Conservation (phyloP, 2,329 filamentous ascomycete species). For the Monilinia vaccinii-corymbosi region DNA sequence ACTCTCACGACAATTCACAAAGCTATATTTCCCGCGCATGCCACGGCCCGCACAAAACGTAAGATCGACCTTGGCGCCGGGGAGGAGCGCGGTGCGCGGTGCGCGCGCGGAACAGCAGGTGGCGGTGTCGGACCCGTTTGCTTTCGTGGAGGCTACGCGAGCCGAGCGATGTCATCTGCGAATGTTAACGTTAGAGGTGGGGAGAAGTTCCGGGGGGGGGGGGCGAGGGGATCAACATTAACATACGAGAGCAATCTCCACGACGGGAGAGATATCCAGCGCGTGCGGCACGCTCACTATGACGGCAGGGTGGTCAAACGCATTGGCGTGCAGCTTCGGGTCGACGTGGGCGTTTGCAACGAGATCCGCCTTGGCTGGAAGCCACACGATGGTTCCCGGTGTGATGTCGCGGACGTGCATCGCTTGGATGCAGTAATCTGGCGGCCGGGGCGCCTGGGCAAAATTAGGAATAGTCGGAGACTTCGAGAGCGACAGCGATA, state of each 20-base stretch:
- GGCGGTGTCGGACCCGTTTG: not conserved
- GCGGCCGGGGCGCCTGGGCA: not conserved
- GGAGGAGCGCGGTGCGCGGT: not conserved
- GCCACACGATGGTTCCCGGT: not conserved
- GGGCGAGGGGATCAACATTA: not conserved
- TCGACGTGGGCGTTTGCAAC: not conserved
- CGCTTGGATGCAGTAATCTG: not conserved
- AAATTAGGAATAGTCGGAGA: not conserved
- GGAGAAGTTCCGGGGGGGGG: too few relatives aligned
- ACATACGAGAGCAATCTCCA: conserved; percentile 6
- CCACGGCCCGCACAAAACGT: not conserved
- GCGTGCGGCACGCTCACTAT: not conserved
- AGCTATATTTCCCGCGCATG: conserved; percentile 5
- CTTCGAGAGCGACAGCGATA: not conserved
- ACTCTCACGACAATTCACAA: not conserved
- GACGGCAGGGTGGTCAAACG: conserved; percentile 7
- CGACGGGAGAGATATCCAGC: not conserved
- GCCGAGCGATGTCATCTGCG: conserved; percentile 4
- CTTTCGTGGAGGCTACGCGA: conserved; percentile 3
- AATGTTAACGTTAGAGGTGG: not conserved
- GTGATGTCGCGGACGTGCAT: not conserved
- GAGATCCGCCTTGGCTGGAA: not conserved
- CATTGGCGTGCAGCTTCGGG: not conserved
- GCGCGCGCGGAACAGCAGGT: not conserved
- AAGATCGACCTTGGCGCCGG: conserved; percentile 1